These are phyloP conservation scores for Eucalyptus rudis DNA, from an alignment of 345 rosid species.

Conservation along the genomic window DNA sequence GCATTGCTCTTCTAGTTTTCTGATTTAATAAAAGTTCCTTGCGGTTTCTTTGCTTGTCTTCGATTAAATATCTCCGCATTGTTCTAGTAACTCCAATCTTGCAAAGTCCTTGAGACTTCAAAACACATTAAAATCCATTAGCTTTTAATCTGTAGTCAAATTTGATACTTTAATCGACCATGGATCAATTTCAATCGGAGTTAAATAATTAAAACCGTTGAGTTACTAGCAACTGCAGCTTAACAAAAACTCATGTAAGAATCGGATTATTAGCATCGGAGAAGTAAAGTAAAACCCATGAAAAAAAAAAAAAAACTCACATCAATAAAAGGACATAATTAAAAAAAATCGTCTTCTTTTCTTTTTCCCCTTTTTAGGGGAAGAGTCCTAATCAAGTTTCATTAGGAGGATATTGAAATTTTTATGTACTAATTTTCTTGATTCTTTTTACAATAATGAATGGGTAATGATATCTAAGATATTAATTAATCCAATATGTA, in stretches of 20 bases:
- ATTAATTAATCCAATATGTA: not conserved
- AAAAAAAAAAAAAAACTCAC: not conserved
- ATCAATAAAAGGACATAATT: not conserved
- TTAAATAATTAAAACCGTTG: not conserved
- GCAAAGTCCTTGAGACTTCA: too few relatives aligned
- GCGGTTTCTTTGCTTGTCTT: too few relatives aligned
- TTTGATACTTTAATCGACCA: not conserved
- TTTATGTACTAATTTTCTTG: not conserved
- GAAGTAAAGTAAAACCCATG: not conserved
- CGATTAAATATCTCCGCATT: too few relatives aligned
- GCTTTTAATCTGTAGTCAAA: too few relatives aligned
- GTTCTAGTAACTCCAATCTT: too few relatives aligned
- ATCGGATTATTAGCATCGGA: not conserved
- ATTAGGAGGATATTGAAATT: not conserved
- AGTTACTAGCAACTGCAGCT: fast-evolving
- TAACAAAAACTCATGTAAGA: not conserved
- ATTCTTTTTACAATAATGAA: not conserved
- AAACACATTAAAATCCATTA: too few relatives aligned
- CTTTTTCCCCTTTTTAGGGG: not conserved
- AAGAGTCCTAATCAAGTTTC: not conserved
- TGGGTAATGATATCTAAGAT: not conserved
- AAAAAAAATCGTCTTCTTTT: not conserved
- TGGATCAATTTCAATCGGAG: not conserved
- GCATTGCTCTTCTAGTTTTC: too few relatives aligned
- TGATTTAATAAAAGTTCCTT: too few relatives aligned